Percentiles rank a stretch among this genome's conserved stretches.
phyloP scores from a whole-genome alignment of 2,329 filamentous ascomycete species.

The Drechslerella coelobrocha region DNA sequence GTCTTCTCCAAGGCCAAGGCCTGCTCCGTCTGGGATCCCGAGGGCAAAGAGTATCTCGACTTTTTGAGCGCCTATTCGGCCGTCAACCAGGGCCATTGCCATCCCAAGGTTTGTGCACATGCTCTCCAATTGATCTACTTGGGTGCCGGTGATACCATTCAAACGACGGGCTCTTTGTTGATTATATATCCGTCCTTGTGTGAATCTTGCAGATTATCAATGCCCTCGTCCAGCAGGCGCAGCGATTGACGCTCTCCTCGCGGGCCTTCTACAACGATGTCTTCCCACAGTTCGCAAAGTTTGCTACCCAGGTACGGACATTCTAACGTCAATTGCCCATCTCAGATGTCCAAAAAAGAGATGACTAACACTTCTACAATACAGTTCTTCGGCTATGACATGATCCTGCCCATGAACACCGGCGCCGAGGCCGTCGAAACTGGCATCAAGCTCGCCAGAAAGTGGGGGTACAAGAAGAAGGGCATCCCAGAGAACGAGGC shows the following conservation, averaged over 20 bases:
- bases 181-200: no score
- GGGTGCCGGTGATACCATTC: background rate
- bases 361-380: conserved; percentile 11
- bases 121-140: background rate
- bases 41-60: conserved; percentile 93
- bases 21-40: conserved; percentile 93
- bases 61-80: conserved; percentile 98
- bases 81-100: conserved; percentile 97
- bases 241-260: conserved; percentile 86
- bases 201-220: conserved; percentile 71
- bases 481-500: conserved; percentile 84
- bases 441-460: conserved; percentile 91
- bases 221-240: conserved; percentile 85
- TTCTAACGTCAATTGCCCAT: background rate
- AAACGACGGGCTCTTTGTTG: no score
- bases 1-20: conserved; percentile 88
- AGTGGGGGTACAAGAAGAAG: conserved; percentile 98
- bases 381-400: conserved; percentile 81
- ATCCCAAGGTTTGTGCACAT: conserved; percentile 73
- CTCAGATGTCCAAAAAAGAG: no score
- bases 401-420: conserved; percentile 98
- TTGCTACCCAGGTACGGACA: conserved; percentile 73
- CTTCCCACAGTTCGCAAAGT: conserved; percentile 93
- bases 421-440: conserved; percentile 96
- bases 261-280: conserved; percentile 98